A percentile compares a stretch with the other conserved stretches of the same genome.
Conservation (phyloP, 1,284 basidiomycete species). For the Porogramme epimiltina region DNA sequence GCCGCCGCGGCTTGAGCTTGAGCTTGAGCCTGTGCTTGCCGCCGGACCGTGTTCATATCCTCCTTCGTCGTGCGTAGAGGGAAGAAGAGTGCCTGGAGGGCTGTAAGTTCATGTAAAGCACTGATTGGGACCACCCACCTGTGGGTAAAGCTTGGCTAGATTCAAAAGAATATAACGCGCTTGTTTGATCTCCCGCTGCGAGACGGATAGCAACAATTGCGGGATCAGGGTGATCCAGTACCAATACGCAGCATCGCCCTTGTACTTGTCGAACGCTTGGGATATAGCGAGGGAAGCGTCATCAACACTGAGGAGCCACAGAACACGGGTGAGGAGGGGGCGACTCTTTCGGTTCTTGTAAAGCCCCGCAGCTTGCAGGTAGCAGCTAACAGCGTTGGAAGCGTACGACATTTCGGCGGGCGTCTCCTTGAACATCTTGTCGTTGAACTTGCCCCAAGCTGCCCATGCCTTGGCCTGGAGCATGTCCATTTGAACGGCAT, state of each 20-base stretch:
- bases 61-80: constrained; percentile 91
- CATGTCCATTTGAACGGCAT: constrained; percentile 97
- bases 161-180: constrained; percentile 89
- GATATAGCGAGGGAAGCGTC: constrained; percentile 79
- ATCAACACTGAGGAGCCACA: constrained; percentile 97
- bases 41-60: constrained; percentile 70
- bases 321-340: constrained; percentile 87
- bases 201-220: constrained; percentile 90
- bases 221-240: constrained; percentile 99
- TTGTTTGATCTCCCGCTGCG: constrained; percentile 91
- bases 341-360: constrained; percentile 96
- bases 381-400: constrained; percentile 94
- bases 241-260: constrained; percentile 97
- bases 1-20: constrained; percentile 37
- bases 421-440: constrained; percentile 88
- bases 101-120: background rate
- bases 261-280: constrained; percentile 94
- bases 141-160: constrained; percentile 92
- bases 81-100: constrained; percentile 88
- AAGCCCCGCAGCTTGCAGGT: constrained; percentile 94
- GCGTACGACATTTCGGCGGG: constrained; percentile 77
- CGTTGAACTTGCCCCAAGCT: constrained; percentile 96
- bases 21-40: constrained; percentile 34
- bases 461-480: constrained; percentile 97
- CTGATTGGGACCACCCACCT: constrained; percentile 53